A percentile compares a stretch with the other conserved stretches of the same genome.
Conservation (phyloP, 768 basidiomycete genomes). For the Polyporus arcularius region DNA sequence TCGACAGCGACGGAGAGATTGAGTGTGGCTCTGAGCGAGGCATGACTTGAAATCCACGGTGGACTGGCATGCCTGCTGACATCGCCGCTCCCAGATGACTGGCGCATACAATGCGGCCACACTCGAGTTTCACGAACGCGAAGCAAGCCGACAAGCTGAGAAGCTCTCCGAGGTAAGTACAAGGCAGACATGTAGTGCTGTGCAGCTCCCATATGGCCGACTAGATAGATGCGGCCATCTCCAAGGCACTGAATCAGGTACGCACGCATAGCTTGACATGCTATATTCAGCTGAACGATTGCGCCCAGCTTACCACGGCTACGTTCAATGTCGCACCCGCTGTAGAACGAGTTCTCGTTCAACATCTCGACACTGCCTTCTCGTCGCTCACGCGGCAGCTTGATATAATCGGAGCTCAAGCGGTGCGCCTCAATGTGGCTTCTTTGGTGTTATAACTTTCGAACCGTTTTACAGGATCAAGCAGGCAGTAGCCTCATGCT, state of each 20-base stretch:
- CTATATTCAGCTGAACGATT: not conserved
- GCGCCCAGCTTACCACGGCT: not conserved
- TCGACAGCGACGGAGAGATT: not conserved
- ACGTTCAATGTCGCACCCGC: slow-evolving; percentile 1
- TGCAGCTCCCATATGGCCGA: not conserved
- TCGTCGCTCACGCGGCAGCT: not conserved
- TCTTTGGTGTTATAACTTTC: no score
- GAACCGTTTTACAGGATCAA: not conserved
- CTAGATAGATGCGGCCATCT: not conserved
- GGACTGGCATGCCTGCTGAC: not conserved
- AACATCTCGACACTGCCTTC: not conserved
- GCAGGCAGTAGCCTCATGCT: not conserved
- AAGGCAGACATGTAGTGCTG: not conserved
- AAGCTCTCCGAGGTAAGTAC: not conserved
- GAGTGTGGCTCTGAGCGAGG: slow-evolving; percentile 4
- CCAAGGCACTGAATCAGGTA: not conserved
- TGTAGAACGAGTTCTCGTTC: not conserved
- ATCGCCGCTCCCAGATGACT: not conserved
- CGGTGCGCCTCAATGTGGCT: not conserved
- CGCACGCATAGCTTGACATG: not conserved
- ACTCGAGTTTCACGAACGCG: not conserved
- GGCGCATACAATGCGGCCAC: not conserved
- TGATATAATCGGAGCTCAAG: not conserved
- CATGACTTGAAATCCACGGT: not conserved
- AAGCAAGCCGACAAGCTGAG: not conserved